phyloP scores from a whole-genome alignment of 164 flowering plant species.

The Aristolochia contorta region DNA sequence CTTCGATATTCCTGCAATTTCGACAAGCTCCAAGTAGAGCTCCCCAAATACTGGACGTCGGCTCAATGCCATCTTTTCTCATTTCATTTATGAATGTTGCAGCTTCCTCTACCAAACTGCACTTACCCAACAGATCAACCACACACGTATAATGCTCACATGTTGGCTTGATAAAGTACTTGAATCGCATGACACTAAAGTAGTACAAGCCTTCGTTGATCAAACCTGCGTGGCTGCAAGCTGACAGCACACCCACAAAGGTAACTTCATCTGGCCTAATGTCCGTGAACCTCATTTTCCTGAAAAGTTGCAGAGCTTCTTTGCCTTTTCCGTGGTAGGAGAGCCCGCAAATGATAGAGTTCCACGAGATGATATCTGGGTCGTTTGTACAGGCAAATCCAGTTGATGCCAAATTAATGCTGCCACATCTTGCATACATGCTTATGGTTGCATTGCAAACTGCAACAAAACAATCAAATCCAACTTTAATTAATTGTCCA shows the following conservation, averaged over 20 bases:
- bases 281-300: conserved; percentile 32
- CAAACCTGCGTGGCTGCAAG: conserved; percentile 57
- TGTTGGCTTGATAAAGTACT: conserved; percentile 37
- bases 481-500: conserved; percentile 30
- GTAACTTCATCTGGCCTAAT: conserved; percentile 46
- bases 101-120: conserved; percentile 46
- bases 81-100: conserved; percentile 32
- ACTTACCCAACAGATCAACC: conserved; percentile 54
- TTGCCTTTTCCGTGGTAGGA: conserved; percentile 52
- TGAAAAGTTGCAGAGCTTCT: conserved; percentile 39
- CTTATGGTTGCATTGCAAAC: conserved; percentile 51
- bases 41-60: conserved; percentile 53
- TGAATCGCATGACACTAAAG: conserved; percentile 41
- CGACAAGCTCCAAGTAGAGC: conserved; percentile 65
- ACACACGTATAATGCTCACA: conserved; percentile 58
- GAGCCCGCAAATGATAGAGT: conserved; percentile 56
- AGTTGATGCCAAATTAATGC: conserved; percentile 34
- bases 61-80: conserved; percentile 31
- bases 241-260: conserved; percentile 49
- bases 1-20: conserved; percentile 34
- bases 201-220: conserved; percentile 38
- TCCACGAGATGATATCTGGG: conserved; percentile 57
- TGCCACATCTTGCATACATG: conserved; percentile 62
- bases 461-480: conserved; percentile 26
- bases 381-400: conserved; percentile 32